Conservation (phyloP, 106 monocot species). For the Amphibolis antarctica region DNA sequence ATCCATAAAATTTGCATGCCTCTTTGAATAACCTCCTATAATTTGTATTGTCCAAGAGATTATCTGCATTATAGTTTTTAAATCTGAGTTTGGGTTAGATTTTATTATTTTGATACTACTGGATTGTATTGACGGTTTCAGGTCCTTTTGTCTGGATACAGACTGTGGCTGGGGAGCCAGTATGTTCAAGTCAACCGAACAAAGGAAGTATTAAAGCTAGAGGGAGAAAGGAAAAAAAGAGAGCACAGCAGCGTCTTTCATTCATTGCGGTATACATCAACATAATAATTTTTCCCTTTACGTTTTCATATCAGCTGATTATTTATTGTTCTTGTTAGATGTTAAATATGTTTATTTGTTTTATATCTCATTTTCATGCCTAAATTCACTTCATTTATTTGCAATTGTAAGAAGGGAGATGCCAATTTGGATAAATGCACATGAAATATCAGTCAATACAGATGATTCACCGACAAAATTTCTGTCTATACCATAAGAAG, state of each 20-base stretch:
- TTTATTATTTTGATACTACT: neutral
- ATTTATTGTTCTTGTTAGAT: too few species aligned
- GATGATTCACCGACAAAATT: too few species aligned
- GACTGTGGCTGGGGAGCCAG: conserved; percentile 76
- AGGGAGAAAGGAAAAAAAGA: conserved; percentile 75
- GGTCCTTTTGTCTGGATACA: conserved; percentile 93
- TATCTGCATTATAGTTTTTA: too few species aligned
- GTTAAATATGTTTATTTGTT: neutral
- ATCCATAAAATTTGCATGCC: too few species aligned
- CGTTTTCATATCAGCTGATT: neutral
- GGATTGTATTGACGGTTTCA: conserved; percentile 9
- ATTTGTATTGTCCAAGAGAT: too few species aligned
- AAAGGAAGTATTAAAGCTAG: conserved; percentile 52
- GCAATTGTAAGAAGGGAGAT: too few species aligned
- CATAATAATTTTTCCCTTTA: neutral
- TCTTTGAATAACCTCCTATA: too few species aligned
- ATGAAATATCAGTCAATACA: too few species aligned
- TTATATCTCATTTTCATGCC: too few species aligned
- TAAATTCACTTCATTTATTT: too few species aligned
- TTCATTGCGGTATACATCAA: conserved; percentile 58
- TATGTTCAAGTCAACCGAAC: conserved; percentile 77
- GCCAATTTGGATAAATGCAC: too few species aligned
- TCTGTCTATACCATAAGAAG: too few species aligned
- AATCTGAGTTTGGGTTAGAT: neutral
- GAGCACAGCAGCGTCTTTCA: conserved; percentile 58